phyloP scores from a whole-genome alignment of 2,329 filamentous ascomycete species.

The Trichoderma gracile region DNA sequence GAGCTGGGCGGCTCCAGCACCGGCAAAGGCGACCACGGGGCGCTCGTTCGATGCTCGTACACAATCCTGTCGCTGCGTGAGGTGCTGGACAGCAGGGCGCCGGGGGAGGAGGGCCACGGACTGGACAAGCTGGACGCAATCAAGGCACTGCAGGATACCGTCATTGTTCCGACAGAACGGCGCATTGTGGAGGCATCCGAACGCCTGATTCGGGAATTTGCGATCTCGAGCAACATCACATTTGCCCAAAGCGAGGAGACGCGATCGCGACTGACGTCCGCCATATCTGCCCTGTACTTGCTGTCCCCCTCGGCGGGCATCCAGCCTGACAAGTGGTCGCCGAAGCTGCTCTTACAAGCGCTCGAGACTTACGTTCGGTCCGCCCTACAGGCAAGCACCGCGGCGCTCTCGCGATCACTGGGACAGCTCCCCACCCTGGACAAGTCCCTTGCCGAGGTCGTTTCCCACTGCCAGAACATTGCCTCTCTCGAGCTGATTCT shows the following conservation, averaged over 20 bases:
- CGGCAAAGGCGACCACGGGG: constrained; percentile 70
- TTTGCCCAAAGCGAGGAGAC: constrained; percentile 71
- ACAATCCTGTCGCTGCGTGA: constrained; percentile 76
- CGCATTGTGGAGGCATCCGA: constrained; percentile 73
- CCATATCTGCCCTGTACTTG: constrained; percentile 75
- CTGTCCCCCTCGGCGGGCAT: constrained; percentile 66
- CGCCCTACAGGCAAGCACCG: constrained; percentile 74
- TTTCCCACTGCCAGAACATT: constrained; percentile 83
- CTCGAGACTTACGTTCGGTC: constrained; percentile 82
- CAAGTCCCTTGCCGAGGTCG: constrained; percentile 76
- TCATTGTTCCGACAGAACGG: constrained; percentile 72
- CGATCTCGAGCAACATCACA: constrained; percentile 59
- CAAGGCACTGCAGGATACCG: constrained; percentile 65
- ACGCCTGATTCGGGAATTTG: constrained; percentile 80
- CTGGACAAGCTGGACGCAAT: constrained; percentile 74
- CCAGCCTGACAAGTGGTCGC: constrained; percentile 59
- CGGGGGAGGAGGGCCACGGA: constrained; percentile 73
- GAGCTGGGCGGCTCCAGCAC: constrained; percentile 55
- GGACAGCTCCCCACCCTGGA: constrained; percentile 80
- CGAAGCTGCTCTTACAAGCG: constrained; percentile 71
- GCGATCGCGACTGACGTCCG: constrained; percentile 70
- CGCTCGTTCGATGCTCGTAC: constrained; percentile 78
- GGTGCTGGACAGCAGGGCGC: constrained; percentile 65
- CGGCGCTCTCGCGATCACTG: constrained; percentile 72
- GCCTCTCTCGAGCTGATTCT: constrained; percentile 83